phyloP scores from a whole-genome alignment of 2,329 filamentous ascomycete genomes.

The Diplodia intermedia region DNA sequence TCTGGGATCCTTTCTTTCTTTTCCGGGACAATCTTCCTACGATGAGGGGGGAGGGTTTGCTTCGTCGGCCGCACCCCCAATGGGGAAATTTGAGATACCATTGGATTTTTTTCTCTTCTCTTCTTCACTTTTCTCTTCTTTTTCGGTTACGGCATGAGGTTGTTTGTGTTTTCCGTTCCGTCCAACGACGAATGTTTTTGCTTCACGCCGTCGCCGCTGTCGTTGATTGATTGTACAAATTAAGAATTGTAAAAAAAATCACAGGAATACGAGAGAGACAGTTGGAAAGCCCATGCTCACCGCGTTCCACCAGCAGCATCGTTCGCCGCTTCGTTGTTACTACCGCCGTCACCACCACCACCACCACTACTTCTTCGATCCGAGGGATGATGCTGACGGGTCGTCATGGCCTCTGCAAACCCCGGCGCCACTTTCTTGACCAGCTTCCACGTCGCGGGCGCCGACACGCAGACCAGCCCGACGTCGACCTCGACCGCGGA shows the following conservation, averaged over 20 bases:
- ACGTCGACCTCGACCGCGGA: neutral
- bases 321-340: too few relatives aligned
- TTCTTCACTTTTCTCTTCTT: neutral
- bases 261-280: neutral
- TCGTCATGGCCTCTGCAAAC: neutral
- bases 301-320: too few relatives aligned
- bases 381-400: neutral
- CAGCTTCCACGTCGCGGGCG: neutral
- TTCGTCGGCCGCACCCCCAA: neutral
- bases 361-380: neutral
- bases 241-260: neutral
- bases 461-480: neutral
- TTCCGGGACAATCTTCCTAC: neutral
- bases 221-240: neutral
- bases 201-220: neutral
- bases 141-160: neutral
- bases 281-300: too few relatives aligned
- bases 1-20: too few relatives aligned
- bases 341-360: too few relatives aligned
- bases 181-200: neutral
- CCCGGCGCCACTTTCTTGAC: neutral
- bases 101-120: neutral
- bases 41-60: neutral
- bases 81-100: slow-evolving; percentile 1
- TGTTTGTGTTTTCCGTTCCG: neutral